phyloP scores from a whole-genome alignment of 306 rosid species.

The Prunus armeniaca region DNA sequence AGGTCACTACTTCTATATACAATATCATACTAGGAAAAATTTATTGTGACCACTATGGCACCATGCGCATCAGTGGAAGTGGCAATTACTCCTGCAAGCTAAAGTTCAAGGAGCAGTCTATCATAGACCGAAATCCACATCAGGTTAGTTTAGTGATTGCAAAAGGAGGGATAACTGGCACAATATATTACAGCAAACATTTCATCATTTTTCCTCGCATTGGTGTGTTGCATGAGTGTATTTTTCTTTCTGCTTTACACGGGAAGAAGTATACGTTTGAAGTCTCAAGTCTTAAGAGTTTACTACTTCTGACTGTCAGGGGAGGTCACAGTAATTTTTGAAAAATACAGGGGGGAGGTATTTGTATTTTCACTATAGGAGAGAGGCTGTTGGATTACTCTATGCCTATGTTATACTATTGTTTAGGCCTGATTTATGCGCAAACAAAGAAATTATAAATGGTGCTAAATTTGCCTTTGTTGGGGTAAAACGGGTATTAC shows the following conservation, averaged over 20 bases:
- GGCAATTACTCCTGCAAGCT: conserved; percentile 93
- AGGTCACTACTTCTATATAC: conserved; percentile 98
- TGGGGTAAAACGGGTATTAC: not conserved
- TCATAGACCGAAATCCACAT: conserved; percentile 93
- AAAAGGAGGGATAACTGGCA: conserved; percentile 9
- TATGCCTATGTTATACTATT: not conserved
- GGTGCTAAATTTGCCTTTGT: not conserved
- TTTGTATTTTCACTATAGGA: not conserved
- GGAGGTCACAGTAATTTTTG: too few species aligned
- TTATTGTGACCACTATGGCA: conserved; percentile 96
- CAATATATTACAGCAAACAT: not conserved
- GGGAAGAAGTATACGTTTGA: too few species aligned
- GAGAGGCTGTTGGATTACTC: not conserved
- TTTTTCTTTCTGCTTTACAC: not conserved
- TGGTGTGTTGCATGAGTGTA: not conserved
- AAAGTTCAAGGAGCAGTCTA: conserved; percentile 98
- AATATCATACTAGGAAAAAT: conserved; percentile 93
- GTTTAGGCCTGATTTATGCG: too few species aligned
- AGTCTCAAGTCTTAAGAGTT: too few species aligned
- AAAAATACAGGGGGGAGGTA: not conserved
- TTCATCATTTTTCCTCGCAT: not conserved
- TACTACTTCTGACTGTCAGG: too few species aligned
- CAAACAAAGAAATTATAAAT: too few species aligned
- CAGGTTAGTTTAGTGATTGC: conserved; percentile 53
- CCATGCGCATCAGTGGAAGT: conserved; percentile 95